Conservation (phyloP, 2,329 filamentous ascomycete species). For the Akanthomyces lecanii region DNA sequence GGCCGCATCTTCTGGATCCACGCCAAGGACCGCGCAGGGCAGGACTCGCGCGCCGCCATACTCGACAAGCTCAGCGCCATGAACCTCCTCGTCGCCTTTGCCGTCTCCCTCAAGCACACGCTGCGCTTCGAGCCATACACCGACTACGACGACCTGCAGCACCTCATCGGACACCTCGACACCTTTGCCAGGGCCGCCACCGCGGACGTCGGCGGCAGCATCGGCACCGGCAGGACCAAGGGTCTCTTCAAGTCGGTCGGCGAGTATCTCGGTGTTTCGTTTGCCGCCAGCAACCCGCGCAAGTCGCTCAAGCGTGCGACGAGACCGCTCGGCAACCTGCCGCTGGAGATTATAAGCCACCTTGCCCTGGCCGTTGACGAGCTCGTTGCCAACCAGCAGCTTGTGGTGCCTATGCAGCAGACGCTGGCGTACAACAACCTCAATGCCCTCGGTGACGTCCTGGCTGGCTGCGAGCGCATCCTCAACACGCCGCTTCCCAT, state of each 20-base stretch:
- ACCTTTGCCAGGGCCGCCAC: conserved; percentile 63
- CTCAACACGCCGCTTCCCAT: conserved; percentile 78
- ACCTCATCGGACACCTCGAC: conserved; percentile 66
- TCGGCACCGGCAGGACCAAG: conserved; percentile 35
- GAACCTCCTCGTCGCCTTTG: conserved; percentile 73
- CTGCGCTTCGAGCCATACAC: conserved; percentile 80
- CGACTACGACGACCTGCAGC: conserved; percentile 68
- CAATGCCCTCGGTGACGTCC: conserved; percentile 63
- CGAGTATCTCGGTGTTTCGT: conserved; percentile 71
- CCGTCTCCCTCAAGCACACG: conserved; percentile 75
- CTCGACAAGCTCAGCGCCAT: conserved; percentile 69
- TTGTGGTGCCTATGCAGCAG: conserved; percentile 55
- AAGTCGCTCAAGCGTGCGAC: conserved; percentile 70
- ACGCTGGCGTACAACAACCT: conserved; percentile 58
- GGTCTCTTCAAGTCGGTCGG: conserved; percentile 60
- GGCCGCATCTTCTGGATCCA: conserved; percentile 83
- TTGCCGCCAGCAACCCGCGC: conserved; percentile 73
- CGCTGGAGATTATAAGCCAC: conserved; percentile 74
- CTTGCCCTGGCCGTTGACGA: conserved; percentile 63
- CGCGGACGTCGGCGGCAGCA: conserved; percentile 31
- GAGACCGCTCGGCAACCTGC: conserved; percentile 75
- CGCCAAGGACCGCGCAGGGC: conserved; percentile 50
- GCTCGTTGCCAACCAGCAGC: conserved; percentile 51
- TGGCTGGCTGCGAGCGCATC: conserved; percentile 70
- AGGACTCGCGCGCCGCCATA: conserved; percentile 59